Evolutionary conservation across 2,329 filamentous ascomycete species (phyloP).

Genomic region (Chalaropsis thielavioides): DNA sequence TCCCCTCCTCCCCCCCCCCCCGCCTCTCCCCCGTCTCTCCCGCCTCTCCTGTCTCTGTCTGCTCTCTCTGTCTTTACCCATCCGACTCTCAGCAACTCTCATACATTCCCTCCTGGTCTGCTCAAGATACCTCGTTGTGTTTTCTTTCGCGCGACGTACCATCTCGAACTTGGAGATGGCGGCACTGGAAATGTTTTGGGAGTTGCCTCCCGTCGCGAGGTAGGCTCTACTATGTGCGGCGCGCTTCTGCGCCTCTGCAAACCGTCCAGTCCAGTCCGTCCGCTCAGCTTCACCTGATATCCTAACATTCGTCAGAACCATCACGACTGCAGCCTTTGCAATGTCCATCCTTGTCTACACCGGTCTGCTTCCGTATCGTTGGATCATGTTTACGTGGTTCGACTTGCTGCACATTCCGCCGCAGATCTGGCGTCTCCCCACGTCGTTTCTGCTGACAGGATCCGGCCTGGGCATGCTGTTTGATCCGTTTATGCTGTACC

Average conservation of each 20-base stretch:
- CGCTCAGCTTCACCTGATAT: conserved; percentile 20
- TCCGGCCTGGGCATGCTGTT: conserved; percentile 41
- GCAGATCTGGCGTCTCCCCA: conserved; percentile 31
- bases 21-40: conserved; percentile 18
- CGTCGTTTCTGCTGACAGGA: conserved; percentile 30
- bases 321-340: conserved; percentile 46
- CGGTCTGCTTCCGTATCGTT: conserved; percentile 34
- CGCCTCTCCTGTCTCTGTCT: too few relatives aligned
- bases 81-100: conserved; percentile 12
- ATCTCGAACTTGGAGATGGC: conserved; percentile 18
- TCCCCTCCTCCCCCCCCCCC: background rate
- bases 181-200: conserved; percentile 27
- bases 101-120: conserved; percentile 1
- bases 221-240: conserved; percentile 21
- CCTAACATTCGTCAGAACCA: conserved; percentile 37
- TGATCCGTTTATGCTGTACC: conserved; percentile 64
- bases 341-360: conserved; percentile 47
- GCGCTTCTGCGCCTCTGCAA: background rate
- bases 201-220: conserved; percentile 30
- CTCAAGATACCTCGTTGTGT: background rate
- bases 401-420: conserved; percentile 38
- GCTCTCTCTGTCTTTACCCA: conserved; percentile 17
- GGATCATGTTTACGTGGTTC: conserved; percentile 38
- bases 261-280: background rate
- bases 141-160: conserved; percentile 12